Evolutionary conservation across 306 rosid species (phyloP).

Genomic region (Sicyos baderoa): DNA sequence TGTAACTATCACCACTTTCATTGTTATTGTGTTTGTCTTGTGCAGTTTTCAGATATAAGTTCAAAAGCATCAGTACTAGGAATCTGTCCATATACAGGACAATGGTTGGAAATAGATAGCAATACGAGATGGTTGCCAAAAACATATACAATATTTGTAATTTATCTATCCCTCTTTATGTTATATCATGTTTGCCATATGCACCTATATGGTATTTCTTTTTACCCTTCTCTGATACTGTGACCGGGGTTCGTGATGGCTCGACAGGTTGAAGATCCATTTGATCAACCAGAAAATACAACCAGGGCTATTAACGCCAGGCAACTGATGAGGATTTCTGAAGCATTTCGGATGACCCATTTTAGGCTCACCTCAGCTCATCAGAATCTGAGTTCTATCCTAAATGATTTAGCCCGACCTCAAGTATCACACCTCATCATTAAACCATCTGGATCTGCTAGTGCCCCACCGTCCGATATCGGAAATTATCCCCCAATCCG

Average conservation of each 20-base stretch:
- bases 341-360: slow-evolving; percentile 34
- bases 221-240: slow-evolving; percentile 22
- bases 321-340: slow-evolving; percentile 47
- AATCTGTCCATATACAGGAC: slow-evolving; percentile 53
- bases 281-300: slow-evolving; percentile 66
- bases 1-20: not conserved
- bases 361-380: slow-evolving; percentile 26
- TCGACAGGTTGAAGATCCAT: slow-evolving; percentile 84
- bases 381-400: slow-evolving; percentile 29
- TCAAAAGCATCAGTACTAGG: slow-evolving; percentile 43
- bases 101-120: slow-evolving; percentile 46
- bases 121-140: slow-evolving; percentile 76
- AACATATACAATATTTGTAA: slow-evolving; percentile 64
- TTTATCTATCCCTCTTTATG: slow-evolving; percentile 22
- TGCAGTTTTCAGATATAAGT: slow-evolving; percentile 58
- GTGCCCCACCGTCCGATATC: slow-evolving; percentile 18
- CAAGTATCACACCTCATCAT: slow-evolving; percentile 23
- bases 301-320: slow-evolving; percentile 48
- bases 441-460: slow-evolving; percentile 6
- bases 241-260: slow-evolving; percentile 20
- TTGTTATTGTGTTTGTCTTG: slow-evolving; percentile 10
- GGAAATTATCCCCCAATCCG: slow-evolving; percentile 26
- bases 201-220: slow-evolving; percentile 6
- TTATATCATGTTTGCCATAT: slow-evolving; percentile 17
- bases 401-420: slow-evolving; percentile 37